A percentile compares a stretch with the other conserved stretches of the same genome.
Evolutionary conservation across 2,329 filamentous ascomycete genomes (phyloP).

Genomic region (Didymella pomorum): DNA sequence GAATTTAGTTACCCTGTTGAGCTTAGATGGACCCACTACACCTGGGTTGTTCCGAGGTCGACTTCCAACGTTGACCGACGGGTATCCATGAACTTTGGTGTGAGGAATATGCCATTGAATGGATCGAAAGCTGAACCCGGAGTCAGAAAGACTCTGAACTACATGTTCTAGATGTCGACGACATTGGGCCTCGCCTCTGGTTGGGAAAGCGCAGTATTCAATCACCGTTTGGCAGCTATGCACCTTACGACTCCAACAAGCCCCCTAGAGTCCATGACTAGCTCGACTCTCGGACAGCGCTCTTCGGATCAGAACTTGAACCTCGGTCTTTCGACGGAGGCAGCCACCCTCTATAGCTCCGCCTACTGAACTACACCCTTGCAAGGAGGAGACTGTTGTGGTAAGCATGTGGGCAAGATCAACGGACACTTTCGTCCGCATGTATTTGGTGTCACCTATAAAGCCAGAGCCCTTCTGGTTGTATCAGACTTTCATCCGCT

Average conservation of each 20-base stretch:
- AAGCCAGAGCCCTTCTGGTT: background rate
- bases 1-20: background rate
- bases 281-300: background rate
- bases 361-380: background rate
- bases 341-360: background rate
- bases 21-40: background rate
- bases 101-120: background rate
- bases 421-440: background rate
- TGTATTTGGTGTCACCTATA: background rate
- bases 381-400: background rate
- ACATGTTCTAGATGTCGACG: background rate
- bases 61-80: background rate
- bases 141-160: background rate
- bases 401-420: background rate
- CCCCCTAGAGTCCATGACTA: background rate
- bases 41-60: background rate
- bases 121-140: background rate
- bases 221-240: background rate
- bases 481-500: background rate
- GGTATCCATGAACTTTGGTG: background rate
- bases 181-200: background rate
- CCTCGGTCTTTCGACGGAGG: background rate
- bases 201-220: background rate
- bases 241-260: background rate
- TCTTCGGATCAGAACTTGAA: background rate